Evolutionary conservation across 371 early-diverging fungal species (phyloP), one percentile per base, ranked within the genome.

Genomic region (Blyttiomyces sp.): DNA sequence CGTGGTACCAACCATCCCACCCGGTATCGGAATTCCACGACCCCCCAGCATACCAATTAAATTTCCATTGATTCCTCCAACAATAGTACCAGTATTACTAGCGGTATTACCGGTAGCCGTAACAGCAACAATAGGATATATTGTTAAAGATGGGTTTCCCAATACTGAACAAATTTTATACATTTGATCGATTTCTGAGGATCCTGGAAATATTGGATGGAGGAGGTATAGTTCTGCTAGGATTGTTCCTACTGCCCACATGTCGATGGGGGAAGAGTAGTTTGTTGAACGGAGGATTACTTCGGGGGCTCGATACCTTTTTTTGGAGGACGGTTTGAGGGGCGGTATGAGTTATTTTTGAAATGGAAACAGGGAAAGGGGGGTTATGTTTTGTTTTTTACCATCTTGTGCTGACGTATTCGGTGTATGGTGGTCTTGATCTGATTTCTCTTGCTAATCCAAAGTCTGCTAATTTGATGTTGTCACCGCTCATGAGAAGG

Each of bases 221-320:
- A 90, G 75, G 9, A 83, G 85, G 35, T 88, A 79, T 26, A 98
- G 66, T 74, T 98, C 99, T 9, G 93, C 91, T 13, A 92, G 74
- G 24, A 98, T 96, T 2, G 90, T 80, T 1, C 99, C 99, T 0
- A 95, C 81, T 1, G 97, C 97, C 99, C 99, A 99, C 21, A 99
- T 79, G 73, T 99, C 99, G 30, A 99, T 91, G 5, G 97, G 94
- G 31, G 85, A 90, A 11, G 90, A 85, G 63, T 99, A 99, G 31
- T 73, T 73, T 1, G 88, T 83, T 7, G 86, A 85, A 26, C 90
- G 86, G 32, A 96, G 76, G 17, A 99, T 69, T 3, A 99, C 88
- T 76, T 99, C 99, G 27, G 99, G 99, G 5, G 99, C 93, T 30
- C 99, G 87, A 73, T 99, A 99, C 94, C 94, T 89, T 70, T 28